Base-by-base conservation (phyloP, 805 yeast genomes). In the Barnettozyma siamensis region DNA sequence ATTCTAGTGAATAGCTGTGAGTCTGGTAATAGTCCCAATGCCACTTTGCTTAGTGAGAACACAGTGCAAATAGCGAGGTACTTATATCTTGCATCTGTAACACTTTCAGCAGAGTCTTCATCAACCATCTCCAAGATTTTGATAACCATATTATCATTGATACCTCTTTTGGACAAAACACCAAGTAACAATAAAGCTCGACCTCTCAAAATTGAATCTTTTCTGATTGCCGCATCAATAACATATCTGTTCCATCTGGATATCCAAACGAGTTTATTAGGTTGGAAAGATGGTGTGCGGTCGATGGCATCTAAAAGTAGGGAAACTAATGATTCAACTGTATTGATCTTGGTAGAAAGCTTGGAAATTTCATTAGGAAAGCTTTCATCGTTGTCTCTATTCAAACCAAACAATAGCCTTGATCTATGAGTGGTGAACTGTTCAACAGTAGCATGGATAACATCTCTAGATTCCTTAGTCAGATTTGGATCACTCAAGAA, bases 111-210 rank as follows among this genome's bases (percentile, higher is more conserved):
- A 20, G 59, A 53, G 13, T 60, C 52, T n/a, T 56, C 59, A 10
- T 62, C 62, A 26, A 54, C 43, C 35, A 55, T 54, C 1, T 66
- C 60, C 7, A 62, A 41, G 8, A 73, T 59, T 28, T 62, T 65
- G 41, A 64, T 54, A 31, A 72, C 75, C 49, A 66, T 54, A n/a
- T 68, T 65, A 50, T 80, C 85, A 37, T 76, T 75, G 20, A 83
- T 73, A 21, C 87, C 88, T 11, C 68, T 62, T 45, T 75, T 75
- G 0, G 86, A 72, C 33, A 87, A 59, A 29, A 82, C 76, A 31
- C 95, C 93, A 15, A 85, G 68, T 6, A 84, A 73, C 47, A 85
- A 64, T 46, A 81, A 64, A 0, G 88, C 85, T 41, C 91, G 68
- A 5, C 77, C 75, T 50, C 83, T 85, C 37, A 84, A 67, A 29